Evolutionary conservation across 768 basidiomycete genomes (phyloP), one percentile per base, ranked within the genome.

Genomic region (Austroboletus festivus): DNA sequence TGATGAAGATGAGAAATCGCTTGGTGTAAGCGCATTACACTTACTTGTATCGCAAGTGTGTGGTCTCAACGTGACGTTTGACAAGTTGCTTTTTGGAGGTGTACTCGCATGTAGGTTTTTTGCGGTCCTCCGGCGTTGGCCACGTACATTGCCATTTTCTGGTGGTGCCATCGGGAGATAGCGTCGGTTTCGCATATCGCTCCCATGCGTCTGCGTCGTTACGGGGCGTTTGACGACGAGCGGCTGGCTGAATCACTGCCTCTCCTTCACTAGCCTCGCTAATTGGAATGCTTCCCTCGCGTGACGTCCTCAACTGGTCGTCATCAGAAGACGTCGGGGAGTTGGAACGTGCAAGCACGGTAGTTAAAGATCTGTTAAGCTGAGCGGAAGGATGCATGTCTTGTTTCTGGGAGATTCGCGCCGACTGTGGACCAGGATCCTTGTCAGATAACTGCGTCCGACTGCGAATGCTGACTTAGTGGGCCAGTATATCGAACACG

Each of bases 31-130:
- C 26, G 34, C 33, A 31, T 33, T n/a, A 58, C 34, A 52, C 80
- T 51, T 51, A 81, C 85, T 79, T 81, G 55, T 79, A 72, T 43
- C 76, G 72, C 39, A 86, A 61, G 59, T 86, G 85, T 13, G 76
- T 79, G 9, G 78, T 78, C 62, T 82, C 75, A 40, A 86, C 73
- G 61, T 86, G 85, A 22, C 85, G 74, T 62, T 84, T 85, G 49
- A 86, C 80, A 37, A 83, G 72, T 60, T 85, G 83, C 62, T 81
- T 83, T 59, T 81, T 80, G 21, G 75, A 69, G 28, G 61, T 59
- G 52, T 78, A 78, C 19, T 67, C 61, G 53, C 78, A 80, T 38
- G 55, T 58, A 30, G 58, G 58, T 24, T 58, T 62, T 44, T 62
- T 62, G 53, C 50, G 69, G 46, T 61, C 67, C 48, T 57, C 59